Evolutionary conservation across 805 yeast genomes (phyloP), one percentile per base, ranked within the genome.

Genomic region (Lipomyces sp.): DNA sequence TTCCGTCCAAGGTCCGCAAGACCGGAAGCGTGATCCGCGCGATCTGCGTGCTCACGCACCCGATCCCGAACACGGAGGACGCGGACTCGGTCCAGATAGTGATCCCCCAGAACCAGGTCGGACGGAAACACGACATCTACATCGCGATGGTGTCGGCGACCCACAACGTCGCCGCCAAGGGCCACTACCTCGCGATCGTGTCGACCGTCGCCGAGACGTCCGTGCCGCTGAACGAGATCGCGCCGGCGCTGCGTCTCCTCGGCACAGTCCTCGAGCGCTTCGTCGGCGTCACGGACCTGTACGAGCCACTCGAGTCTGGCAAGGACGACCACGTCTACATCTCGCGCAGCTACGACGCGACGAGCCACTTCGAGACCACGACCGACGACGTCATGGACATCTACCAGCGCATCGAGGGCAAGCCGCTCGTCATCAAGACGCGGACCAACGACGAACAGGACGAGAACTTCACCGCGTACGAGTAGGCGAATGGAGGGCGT

Each of bases 331-430:
- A 84, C 50, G 81, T 93, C 43, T 93, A 71, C 70, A 76, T 93
- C 51, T 88, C 97, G 34, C 85, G 79, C 72, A 85, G 95, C 52
- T 93, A 89, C 68, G 98, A 93, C 68, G 84, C 98, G 1, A 78
- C 95, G 8, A 88, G 96, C 8, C 98, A 93, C 71, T 93, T 93
- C 67, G 98, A 93, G 71, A 74, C 90, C 38, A 86, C 95, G 63
- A 93, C 98, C 35, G 98, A 93, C 68, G 98, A 93, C 68, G 95
- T 93, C 61, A 89, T 88, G 71, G 96, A 91, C 68, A 78, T 93
- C 47, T 93, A 93, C 70, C 83, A 83, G 69, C 81, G 98, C 68
- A 83, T 93, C 58, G 86, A 86, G 31, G 98, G 98, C 44, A 86
- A 87, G 68, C 96, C 95, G 18, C 78, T 93, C 63, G 95, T 86